Percentiles rank a stretch among this genome's conserved stretches.
phyloP scores from a whole-genome alignment of 305 asterid species.

The Coffea humblotiana region DNA sequence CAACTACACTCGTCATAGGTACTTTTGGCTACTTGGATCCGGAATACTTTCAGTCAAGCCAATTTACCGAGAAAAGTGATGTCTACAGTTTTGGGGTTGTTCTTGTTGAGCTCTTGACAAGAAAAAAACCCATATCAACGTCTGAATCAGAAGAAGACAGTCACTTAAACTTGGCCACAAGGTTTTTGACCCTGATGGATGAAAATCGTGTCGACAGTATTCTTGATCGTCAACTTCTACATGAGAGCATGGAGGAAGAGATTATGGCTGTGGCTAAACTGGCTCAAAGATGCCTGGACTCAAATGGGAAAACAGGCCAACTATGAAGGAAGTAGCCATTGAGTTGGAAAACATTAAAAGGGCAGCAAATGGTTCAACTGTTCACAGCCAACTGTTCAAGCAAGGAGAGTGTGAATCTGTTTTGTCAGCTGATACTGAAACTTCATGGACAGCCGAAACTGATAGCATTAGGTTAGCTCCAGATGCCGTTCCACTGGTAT shows the following conservation, averaged over 20 bases:
- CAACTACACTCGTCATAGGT: too few relatives aligned
- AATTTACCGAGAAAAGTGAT: not conserved
- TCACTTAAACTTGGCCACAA: slow-evolving; percentile 4
- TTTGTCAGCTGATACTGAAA: too few relatives aligned
- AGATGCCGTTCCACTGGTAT: too few relatives aligned
- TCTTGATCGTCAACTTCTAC: slow-evolving; percentile 10
- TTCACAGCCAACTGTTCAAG: too few relatives aligned
- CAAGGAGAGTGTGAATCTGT: too few relatives aligned
- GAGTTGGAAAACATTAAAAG: not conserved
- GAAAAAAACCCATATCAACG: not conserved
- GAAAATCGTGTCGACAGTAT: not conserved
- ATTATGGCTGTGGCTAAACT: slow-evolving; percentile 10
- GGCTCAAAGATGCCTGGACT: slow-evolving; percentile 18
- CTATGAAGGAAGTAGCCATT: slow-evolving; percentile 7
- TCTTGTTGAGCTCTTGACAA: slow-evolving; percentile 13
- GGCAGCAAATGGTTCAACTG: too few relatives aligned
- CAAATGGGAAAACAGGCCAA: slow-evolving; percentile 21
- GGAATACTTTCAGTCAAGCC: slow-evolving; percentile 6
- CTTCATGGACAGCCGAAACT: too few relatives aligned
- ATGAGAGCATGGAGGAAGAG: slow-evolving; percentile 16
- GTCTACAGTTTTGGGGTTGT: slow-evolving; percentile 22
- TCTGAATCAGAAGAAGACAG: not conserved
- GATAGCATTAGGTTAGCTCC: too few relatives aligned
- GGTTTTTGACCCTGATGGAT: slow-evolving; percentile 6
- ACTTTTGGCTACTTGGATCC: slow-evolving; percentile 13